phyloP scores from a whole-genome alignment of 2,329 filamentous ascomycete genomes.

The Ophiocordyceps unilateralis region DNA sequence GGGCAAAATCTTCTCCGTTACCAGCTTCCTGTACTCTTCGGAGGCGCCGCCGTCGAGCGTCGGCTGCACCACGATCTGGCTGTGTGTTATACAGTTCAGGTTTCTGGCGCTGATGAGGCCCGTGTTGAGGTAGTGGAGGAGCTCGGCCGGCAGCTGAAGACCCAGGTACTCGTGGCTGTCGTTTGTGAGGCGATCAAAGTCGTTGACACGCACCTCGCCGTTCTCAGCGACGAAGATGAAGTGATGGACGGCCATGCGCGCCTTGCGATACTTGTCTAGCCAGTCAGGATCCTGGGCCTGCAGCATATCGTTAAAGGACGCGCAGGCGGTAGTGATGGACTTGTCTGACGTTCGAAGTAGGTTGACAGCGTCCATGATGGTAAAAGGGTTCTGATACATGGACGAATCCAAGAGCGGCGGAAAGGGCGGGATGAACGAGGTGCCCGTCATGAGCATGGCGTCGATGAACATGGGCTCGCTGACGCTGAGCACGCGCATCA shows the following conservation, averaged over 20 bases:
- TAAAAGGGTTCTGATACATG: slow-evolving; percentile 38
- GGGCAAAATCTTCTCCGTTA: slow-evolving; percentile 56
- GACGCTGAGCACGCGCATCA: slow-evolving; percentile 51
- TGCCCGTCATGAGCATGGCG: slow-evolving; percentile 67
- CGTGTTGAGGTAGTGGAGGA: slow-evolving; percentile 76
- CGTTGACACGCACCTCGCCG: slow-evolving; percentile 62
- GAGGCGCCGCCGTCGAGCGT: slow-evolving; percentile 72
- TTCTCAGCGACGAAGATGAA: slow-evolving; percentile 63
- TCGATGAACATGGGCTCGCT: slow-evolving; percentile 64
- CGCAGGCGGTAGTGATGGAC: slow-evolving; percentile 55
- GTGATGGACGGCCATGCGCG: slow-evolving; percentile 71
- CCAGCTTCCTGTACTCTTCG: slow-evolving; percentile 62
- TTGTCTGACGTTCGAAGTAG: slow-evolving; percentile 54
- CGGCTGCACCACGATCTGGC: slow-evolving; percentile 62
- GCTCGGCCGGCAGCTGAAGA: slow-evolving; percentile 74
- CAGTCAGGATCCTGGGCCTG: slow-evolving; percentile 57
- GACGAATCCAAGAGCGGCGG: slow-evolving; percentile 52
- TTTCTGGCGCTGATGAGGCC: slow-evolving; percentile 67
- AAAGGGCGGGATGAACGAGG: slow-evolving; percentile 61
- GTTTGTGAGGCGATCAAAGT: slow-evolving; percentile 54
- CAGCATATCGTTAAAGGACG: slow-evolving; percentile 64
- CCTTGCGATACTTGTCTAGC: slow-evolving; percentile 72
- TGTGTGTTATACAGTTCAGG: slow-evolving; percentile 66
- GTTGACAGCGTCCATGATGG: slow-evolving; percentile 60
- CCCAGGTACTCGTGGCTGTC: slow-evolving; percentile 85